Evolutionary conservation across 345 rosid species (phyloP).

Genomic region (Heritiera littoralis): DNA sequence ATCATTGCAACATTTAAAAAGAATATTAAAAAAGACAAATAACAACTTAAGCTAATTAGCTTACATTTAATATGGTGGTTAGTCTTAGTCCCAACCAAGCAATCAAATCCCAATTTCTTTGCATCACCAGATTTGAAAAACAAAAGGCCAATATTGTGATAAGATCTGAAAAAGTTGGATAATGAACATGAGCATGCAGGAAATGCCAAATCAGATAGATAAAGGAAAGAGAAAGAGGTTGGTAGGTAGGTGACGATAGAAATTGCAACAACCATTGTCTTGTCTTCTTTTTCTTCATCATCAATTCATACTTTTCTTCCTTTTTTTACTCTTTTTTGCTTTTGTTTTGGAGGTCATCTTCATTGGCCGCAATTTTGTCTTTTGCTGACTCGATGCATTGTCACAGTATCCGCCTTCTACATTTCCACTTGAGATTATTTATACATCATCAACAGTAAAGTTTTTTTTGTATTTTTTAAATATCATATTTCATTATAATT

Average conservation of each 20-base stretch:
- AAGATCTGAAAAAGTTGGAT: not conserved
- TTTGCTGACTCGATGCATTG: not conserved
- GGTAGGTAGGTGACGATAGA: constrained; percentile 22
- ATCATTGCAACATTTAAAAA: too few relatives aligned
- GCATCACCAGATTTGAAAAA: not conserved
- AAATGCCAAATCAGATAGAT: not conserved
- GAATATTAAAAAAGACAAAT: too few relatives aligned
- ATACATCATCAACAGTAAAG: too few relatives aligned
- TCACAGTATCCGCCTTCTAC: not conserved
- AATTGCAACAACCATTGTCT: constrained; percentile 15
- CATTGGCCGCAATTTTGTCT: not conserved
- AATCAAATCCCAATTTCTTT: not conserved
- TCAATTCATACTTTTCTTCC: not conserved
- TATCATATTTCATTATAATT: too few relatives aligned
- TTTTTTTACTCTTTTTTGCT: too few relatives aligned
- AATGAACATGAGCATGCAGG: too few relatives aligned
- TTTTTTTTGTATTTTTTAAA: too few relatives aligned
- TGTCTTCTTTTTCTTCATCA: constrained; percentile 10
- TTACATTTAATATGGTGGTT: too few relatives aligned
- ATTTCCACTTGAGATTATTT: too few relatives aligned
- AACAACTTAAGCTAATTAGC: too few relatives aligned
- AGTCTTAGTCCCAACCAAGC: too few relatives aligned
- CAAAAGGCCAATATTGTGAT: not conserved
- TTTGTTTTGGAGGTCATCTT: not conserved
- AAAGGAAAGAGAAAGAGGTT: not conserved